Percentiles rank a stretch among this genome's conserved stretches.
These are phyloP conservation scores for Ogataea siamensis DNA, from an alignment of 805 yeast genomes.

Conservation along the genomic window DNA sequence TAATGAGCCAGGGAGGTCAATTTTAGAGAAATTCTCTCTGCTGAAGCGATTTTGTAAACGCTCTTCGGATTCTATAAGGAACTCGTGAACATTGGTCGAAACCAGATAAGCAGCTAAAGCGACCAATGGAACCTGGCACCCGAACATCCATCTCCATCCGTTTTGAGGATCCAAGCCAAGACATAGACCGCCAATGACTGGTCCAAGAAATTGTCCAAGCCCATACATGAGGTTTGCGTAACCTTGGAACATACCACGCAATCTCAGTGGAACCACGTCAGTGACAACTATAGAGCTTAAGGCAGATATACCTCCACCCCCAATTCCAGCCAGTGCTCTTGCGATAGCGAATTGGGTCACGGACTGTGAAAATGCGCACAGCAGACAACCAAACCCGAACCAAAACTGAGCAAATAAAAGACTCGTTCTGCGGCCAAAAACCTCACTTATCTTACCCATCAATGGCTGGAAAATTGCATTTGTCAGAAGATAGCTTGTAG, in stretches of 20 bases:
- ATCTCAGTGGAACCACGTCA: slow-evolving; percentile 52
- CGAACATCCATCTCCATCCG: slow-evolving; percentile 48
- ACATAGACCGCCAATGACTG: slow-evolving; percentile 43
- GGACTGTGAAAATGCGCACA: slow-evolving; percentile 40
- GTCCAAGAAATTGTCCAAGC: slow-evolving; percentile 42
- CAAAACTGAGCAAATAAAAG: slow-evolving; percentile 43
- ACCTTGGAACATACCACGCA: slow-evolving; percentile 55
- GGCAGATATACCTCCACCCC: slow-evolving; percentile 55
- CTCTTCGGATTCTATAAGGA: slow-evolving; percentile 24
- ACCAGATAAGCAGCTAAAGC: slow-evolving; percentile 29
- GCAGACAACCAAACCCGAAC: slow-evolving; percentile 44
- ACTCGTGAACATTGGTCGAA: slow-evolving; percentile 35
- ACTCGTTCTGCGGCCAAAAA: slow-evolving; percentile 52
- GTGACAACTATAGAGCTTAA: slow-evolving; percentile 51
- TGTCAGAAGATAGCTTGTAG: slow-evolving; percentile 66
- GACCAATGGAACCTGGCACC: slow-evolving; percentile 40
- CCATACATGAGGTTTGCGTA: slow-evolving; percentile 41
- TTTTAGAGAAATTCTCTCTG: slow-evolving; percentile 34
- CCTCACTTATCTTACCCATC: slow-evolving; percentile 68
- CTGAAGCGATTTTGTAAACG: slow-evolving; percentile 31
- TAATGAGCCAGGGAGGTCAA: slow-evolving; percentile 43
- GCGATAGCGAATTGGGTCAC: slow-evolving; percentile 47
- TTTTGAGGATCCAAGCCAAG: slow-evolving; percentile 32
- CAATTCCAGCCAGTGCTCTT: slow-evolving; percentile 58
- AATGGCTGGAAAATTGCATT: slow-evolving; percentile 74